phyloP scores from a whole-genome alignment of 805 yeast species.

The Nakazawaea sp. region DNA sequence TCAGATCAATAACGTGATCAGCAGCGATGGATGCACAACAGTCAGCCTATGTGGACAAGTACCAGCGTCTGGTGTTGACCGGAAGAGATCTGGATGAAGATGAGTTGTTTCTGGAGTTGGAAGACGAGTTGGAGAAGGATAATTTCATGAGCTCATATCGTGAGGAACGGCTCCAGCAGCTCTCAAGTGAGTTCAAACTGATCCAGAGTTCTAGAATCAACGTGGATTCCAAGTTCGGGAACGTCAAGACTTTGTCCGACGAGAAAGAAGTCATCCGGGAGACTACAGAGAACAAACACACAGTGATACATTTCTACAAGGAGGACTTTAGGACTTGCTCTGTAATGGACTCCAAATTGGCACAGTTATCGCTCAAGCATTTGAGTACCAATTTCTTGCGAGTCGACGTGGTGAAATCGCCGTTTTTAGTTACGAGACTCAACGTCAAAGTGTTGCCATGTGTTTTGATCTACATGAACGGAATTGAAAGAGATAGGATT shows the following conservation, averaged over 20 bases:
- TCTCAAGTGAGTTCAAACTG: constrained; percentile 35
- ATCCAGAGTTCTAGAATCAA: constrained; percentile 16
- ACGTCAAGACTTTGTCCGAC: constrained; percentile 34
- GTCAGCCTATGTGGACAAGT: constrained; percentile 31
- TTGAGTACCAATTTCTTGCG: constrained; percentile 44
- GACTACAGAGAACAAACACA: constrained; percentile 33
- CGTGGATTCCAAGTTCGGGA: constrained; percentile 28
- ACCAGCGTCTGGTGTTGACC: constrained; percentile 33
- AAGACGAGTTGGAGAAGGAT: constrained; percentile 45
- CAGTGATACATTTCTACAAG: constrained; percentile 59
- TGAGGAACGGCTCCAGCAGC: constrained; percentile 56
- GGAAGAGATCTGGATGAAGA: constrained; percentile 28
- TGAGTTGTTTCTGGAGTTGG: constrained; percentile 40
- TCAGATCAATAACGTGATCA: no score
- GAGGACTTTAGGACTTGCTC: constrained; percentile 55
- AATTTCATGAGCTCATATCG: constrained; percentile 40
- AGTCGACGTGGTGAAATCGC: constrained; percentile 58
- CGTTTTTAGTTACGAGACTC: constrained; percentile 63
- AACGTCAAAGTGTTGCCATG: constrained; percentile 66
- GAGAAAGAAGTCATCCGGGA: constrained; percentile 54
- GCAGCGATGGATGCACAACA: constrained; percentile 29
- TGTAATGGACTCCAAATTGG: constrained; percentile 43
- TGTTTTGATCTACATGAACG: constrained; percentile 53
- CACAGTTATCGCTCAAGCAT: constrained; percentile 49
- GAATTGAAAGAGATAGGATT: constrained; percentile 50